Evolutionary conservation across 805 yeast genomes (phyloP), one percentile per base, ranked within the genome.

Genomic region (Yarrowia porcina): DNA sequence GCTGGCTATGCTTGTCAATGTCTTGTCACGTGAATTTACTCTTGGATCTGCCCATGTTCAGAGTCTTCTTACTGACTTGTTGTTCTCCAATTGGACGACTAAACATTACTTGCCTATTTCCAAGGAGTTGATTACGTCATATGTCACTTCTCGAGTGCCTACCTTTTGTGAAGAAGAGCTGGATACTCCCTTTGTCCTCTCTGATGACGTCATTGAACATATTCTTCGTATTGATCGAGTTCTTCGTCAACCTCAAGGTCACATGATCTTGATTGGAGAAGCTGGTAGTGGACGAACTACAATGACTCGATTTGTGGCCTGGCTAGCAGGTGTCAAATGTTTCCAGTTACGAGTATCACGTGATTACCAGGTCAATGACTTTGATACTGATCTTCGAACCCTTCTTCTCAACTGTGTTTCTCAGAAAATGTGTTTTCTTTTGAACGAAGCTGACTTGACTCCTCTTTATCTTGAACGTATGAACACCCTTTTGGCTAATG

Each of bases 401-500:
- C 71, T 89, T 0, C 75, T 93, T 4, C 73, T 74, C 33, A 69
- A 78, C 35, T 74, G 83, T 17, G 84, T 85, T 41, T 73, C 80
- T 15, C 74, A 78, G 1, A 81, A 78, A 60, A 72, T 85, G 0
- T 88, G 96, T 66, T 83, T 90, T 63, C 76, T 92, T 20, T 79
- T 93, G 18, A 96, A 90, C 67, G 97, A 93, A 68, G 84, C 96
- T 0, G 83, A 86, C 28, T 68, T 85, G 42, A 92, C 89, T 33
- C 79, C 96, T 0, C 78, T 94, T 0, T 93, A 92, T 69, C 74
- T 93, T 30, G 98, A 93, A 72, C 77, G 96, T 65, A 90, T 93
- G 94, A 93, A 93, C 69, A 89, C 96, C 0, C 75, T 93, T n/a
- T 78, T 93, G 38, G 97, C 97, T 0, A 93, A 93, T 73, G 89